Evolutionary conservation across 305 asterid species (phyloP).

Genomic region (Nicotiana rustica): DNA sequence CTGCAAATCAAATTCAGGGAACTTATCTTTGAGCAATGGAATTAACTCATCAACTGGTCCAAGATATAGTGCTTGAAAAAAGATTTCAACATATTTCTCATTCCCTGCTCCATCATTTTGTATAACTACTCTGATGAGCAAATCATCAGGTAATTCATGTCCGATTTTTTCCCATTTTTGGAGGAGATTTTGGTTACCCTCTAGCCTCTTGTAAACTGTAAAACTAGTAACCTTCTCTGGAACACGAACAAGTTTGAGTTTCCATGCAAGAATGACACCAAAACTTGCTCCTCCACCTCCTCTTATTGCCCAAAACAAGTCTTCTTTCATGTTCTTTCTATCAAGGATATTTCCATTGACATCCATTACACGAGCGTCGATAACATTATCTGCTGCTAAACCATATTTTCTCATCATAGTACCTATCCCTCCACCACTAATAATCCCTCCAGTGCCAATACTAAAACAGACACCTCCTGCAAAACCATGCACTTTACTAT

Average conservation of each 20-base stretch:
- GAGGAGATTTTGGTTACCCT: slow-evolving; percentile 10
- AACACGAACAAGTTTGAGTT: slow-evolving; percentile 39
- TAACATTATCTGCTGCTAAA: slow-evolving; percentile 37
- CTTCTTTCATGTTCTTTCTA: slow-evolving; percentile 30
- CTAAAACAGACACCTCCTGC: slow-evolving; percentile 35
- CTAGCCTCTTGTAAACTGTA: slow-evolving; percentile 21
- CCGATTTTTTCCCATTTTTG: slow-evolving; percentile 25
- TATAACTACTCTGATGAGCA: slow-evolving; percentile 10
- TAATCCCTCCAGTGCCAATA: slow-evolving; percentile 40
- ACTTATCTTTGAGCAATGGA: background rate
- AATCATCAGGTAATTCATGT: background rate
- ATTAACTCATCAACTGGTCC: slow-evolving; percentile 32
- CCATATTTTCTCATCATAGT: slow-evolving; percentile 35
- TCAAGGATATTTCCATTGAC: slow-evolving; percentile 32
- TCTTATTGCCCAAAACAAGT: slow-evolving; percentile 43
- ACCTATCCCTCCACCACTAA: slow-evolving; percentile 44
- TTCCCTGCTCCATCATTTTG: background rate
- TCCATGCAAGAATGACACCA: slow-evolving; percentile 42
- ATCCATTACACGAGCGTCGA: slow-evolving; percentile 34
- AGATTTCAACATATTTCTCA: background rate
- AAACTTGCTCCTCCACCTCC: slow-evolving; percentile 45
- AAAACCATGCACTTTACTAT: slow-evolving; percentile 30
- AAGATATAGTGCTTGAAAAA: slow-evolving; percentile 34
- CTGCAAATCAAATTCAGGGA: slow-evolving; percentile 33
- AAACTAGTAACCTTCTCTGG: slow-evolving; percentile 39